Percentiles rank a stretch among this genome's conserved stretches.
Evolutionary conservation across 768 basidiomycete genomes (phyloP).

Genomic region (Kwoniella sp.): DNA sequence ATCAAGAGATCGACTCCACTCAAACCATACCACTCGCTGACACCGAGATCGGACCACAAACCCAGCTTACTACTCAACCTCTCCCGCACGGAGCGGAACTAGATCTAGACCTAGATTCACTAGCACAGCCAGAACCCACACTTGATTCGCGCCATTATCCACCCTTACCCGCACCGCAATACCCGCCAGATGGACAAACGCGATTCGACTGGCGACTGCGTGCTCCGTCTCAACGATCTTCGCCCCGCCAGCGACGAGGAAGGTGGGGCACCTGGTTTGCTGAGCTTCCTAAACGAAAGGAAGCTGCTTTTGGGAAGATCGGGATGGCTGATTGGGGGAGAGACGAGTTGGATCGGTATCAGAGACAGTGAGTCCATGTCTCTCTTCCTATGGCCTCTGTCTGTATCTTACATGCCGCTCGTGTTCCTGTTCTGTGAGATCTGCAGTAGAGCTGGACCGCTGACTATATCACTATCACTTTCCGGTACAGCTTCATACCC

Average conservation of each 20-base stretch:
- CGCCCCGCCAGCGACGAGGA: slow-evolving; percentile 9
- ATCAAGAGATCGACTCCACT: not conserved
- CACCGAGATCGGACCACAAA: too few relatives aligned
- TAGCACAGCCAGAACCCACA: not conserved
- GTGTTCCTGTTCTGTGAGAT: too few relatives aligned
- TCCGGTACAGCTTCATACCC: slow-evolving; percentile 61
- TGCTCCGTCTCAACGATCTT: slow-evolving; percentile 54
- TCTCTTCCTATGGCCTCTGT: too few relatives aligned
- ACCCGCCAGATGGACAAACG: slow-evolving; percentile 43
- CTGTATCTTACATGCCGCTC: too few relatives aligned
- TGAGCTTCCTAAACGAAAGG: slow-evolving; percentile 1
- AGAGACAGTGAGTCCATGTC: slow-evolving; percentile 60
- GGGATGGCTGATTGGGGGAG: slow-evolving; percentile 39
- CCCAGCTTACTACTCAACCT: too few relatives aligned
- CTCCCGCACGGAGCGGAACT: too few relatives aligned
- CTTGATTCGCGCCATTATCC: not conserved
- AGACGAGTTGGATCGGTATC: slow-evolving; percentile 63
- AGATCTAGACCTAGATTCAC: not conserved
- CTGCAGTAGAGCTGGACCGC: too few relatives aligned
- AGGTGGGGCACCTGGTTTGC: slow-evolving; percentile 20
- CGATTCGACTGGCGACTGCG: slow-evolving; percentile 69
- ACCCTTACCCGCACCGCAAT: not conserved
- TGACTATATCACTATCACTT: too few relatives aligned
- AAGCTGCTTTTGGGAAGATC: slow-evolving; percentile 12
- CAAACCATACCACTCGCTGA: not conserved